Evolutionary conservation across 306 rosid species (phyloP), one percentile per base, ranked within the genome.

Genomic region (Trichosanthes truncata): DNA sequence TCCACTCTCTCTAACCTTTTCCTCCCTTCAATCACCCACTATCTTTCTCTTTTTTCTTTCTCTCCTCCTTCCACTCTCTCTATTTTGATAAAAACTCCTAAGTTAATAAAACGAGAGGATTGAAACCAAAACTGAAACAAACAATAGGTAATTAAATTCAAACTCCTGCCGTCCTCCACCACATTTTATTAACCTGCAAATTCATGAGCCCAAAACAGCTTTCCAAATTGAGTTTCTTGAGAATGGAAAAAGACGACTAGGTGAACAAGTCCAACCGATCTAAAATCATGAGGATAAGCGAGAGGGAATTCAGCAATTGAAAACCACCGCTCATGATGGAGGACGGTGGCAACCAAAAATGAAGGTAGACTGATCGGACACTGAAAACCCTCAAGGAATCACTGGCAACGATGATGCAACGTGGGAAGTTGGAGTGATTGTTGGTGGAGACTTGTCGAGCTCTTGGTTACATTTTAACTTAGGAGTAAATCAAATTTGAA

Each of bases 261-360:
- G 83, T 59, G 35, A 93, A 93, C 86, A 93, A 72, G 78, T 93
- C 96, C 3, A 80, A 87, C 13, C 92, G 91, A 23, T 85, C 80
- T 85, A 20, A 31, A 89, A 87, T 68, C 13, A 92, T 78, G 3
- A 69, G 61, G 0, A 92, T 82, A 0, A 93, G 85, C 0, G 93
- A 90, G 13, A 93, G 41, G 3, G 82, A 82, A 3, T 87, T 89
- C 7, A 93, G 82, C 5, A 76, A 83, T 73, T 73, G 84, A 77
- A 93, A 93, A 0, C 96, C 96, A 3, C 62, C 69, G 9, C 53
- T 84, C 89, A 90, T 88, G 1, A 88, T 80, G 2, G 96, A 90
- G 0, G 87, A 67, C 0, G 97, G 98, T 2, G 97, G 97, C 33
- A 93, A 76, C 3, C 92, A 88, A 81, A 93, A 91, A 8, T 96